Evolutionary conservation across 805 yeast genomes (phyloP).

Genomic region (Dipodascopsis uninucleata): DNA sequence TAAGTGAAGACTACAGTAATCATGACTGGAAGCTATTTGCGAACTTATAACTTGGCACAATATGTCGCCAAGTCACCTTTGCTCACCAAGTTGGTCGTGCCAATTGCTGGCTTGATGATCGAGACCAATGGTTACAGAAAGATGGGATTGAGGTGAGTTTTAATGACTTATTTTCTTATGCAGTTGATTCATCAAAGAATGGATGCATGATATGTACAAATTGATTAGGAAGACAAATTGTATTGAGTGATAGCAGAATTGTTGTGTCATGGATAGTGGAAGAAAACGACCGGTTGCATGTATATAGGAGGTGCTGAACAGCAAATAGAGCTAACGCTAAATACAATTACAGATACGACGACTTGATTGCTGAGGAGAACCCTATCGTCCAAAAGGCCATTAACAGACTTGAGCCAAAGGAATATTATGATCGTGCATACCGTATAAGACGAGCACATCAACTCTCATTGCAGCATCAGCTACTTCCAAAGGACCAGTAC

Average conservation of each 20-base stretch:
- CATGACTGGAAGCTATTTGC: conserved; percentile 25
- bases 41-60: conserved; percentile 20
- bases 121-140: conserved; percentile 88
- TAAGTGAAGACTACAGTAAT: background rate
- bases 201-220: too few relatives aligned
- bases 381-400: conserved; percentile 84
- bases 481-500: conserved; percentile 77
- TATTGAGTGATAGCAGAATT: too few relatives aligned
- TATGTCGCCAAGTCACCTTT: conserved; percentile 50
- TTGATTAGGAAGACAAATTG: too few relatives aligned
- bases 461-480: conserved; percentile 73
- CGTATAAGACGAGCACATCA: conserved; percentile 92
- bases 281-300: too few relatives aligned
- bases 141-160: conserved; percentile 63
- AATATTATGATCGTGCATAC: conserved; percentile 84
- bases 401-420: conserved; percentile 78
- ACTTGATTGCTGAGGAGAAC: conserved; percentile 81
- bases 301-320: too few relatives aligned
- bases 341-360: conserved; percentile 70
- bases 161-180: too few relatives aligned
- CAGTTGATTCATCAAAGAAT: too few relatives aligned
- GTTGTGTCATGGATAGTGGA: too few relatives aligned
- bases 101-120: conserved; percentile 71
- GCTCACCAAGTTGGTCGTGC: conserved; percentile 70
- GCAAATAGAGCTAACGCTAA: too few relatives aligned